Conservation (phyloP, 176 grass and related monocot species). For the Echinochloa phyllopogon region DNA sequence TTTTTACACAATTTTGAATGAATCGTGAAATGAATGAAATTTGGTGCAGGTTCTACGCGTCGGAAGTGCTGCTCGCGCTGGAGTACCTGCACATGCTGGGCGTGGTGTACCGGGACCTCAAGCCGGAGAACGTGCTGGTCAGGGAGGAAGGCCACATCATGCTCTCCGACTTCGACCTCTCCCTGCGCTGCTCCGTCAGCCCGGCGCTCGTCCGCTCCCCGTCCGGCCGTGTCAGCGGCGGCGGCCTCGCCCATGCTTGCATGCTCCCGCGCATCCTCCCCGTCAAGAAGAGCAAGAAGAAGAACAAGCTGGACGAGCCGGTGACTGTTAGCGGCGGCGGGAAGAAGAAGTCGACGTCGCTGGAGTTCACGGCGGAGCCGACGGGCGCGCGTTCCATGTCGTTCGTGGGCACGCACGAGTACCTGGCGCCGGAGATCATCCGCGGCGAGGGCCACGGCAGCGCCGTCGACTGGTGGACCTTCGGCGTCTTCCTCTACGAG, state of each 20-base stretch:
- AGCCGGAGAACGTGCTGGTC: slow-evolving; percentile 87
- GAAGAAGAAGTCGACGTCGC: slow-evolving; percentile 39
- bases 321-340: background rate
- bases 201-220: slow-evolving; percentile 75
- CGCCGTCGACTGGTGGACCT: slow-evolving; percentile 95
- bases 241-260: slow-evolving; percentile 56
- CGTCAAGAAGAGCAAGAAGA: slow-evolving; percentile 47
- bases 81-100: slow-evolving; percentile 98
- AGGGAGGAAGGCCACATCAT: slow-evolving; percentile 89
- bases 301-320: slow-evolving; percentile 10
- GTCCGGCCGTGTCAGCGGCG: slow-evolving; percentile 45
- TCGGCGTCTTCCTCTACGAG: slow-evolving; percentile 91
- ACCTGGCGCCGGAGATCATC: slow-evolving; percentile 90
- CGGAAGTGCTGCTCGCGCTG: slow-evolving; percentile 81
- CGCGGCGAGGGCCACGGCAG: slow-evolving; percentile 89
- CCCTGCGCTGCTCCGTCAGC: slow-evolving; percentile 81
- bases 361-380: slow-evolving; percentile 90
- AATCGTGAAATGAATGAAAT: background rate
- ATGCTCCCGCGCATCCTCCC: slow-evolving; percentile 70
- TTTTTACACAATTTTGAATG: too few relatives aligned
- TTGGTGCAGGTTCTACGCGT: slow-evolving; percentile 70
- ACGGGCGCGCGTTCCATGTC: slow-evolving; percentile 81
- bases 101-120: slow-evolving; percentile 84
- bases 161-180: slow-evolving; percentile 96
- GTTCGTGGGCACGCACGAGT: slow-evolving; percentile 93